Evolutionary conservation across 1,284 basidiomycete genomes (phyloP), one percentile per base, ranked within the genome.

Genomic region (Farysia itapuensis): DNA sequence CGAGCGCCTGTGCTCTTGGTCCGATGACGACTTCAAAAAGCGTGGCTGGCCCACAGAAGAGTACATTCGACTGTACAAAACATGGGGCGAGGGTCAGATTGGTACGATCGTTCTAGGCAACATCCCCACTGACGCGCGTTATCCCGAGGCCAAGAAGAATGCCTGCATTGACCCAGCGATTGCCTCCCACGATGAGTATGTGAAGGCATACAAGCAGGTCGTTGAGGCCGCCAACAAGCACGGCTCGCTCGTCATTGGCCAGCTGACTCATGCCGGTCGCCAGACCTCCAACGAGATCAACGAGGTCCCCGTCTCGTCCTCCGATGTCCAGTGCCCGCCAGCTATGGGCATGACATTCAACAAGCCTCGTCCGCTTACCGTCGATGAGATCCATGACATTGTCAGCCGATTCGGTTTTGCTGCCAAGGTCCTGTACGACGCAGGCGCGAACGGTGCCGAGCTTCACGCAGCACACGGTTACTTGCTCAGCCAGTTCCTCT

Each of bases 391-490:
- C 22, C 80, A 84, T 16, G 72, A 81, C 12, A 82, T 86, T 8
- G 81, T 89, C 0, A 78, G 81, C 1, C 80, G 79, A 12, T 97
- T 96, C 69, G 82, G 87, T 2, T 79, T 80, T 35, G 88, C 85
- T 2, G 88, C 90, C 1, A 74, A 79, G 41, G 70, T 88, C 24
- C 88, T 89, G 12, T 77, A 81, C 14, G 77, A 82, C 41, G 80
- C 87, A 21, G 89, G 90, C 0, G 94, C 91, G 75, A 88, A 95
- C 64, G 94, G 93, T 0, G 79, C 95, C 11, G 85, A 97, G 73
- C 65, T 97, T 15, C 93, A 97, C 77, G 87, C 83, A 20, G 87
- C 88, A 1, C 91, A 95, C 79, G 91, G 92, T 31, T 79, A 96
- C 76, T 81, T 96, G 9, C 79, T 96, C 12, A 83, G 89, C 1